Conservation (phyloP, 2,329 filamentous ascomycete species). For the Aspergillus uvarum region DNA sequence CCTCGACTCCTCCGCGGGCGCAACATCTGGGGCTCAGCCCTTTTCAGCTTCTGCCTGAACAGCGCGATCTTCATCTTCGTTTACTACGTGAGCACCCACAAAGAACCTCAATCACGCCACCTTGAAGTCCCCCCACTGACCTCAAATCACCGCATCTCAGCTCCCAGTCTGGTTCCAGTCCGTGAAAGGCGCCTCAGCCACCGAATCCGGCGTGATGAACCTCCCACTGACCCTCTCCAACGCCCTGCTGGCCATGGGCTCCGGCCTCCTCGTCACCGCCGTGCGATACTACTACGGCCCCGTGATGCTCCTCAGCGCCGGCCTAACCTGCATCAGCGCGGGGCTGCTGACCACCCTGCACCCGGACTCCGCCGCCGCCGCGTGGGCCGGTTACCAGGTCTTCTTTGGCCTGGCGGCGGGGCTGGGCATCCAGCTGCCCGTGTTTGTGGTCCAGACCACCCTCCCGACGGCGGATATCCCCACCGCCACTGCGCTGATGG, state of each 20-base stretch:
- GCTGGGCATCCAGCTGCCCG: slow-evolving; percentile 6
- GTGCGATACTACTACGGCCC: slow-evolving; percentile 9
- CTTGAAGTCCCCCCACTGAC: not conserved
- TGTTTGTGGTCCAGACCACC: slow-evolving; percentile 8
- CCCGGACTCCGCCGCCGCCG: not conserved
- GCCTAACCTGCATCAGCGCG: slow-evolving; percentile 6
- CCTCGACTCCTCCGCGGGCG: slow-evolving; percentile 10
- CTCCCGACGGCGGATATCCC: not conserved
- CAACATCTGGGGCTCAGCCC: slow-evolving; percentile 1
- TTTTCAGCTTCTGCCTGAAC: slow-evolving; percentile 7
- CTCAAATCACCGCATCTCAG: not conserved
- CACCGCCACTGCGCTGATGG: not conserved
- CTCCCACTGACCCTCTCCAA: slow-evolving; percentile 16
- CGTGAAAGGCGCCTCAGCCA: slow-evolving; percentile 11
- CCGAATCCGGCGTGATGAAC: slow-evolving; percentile 16
- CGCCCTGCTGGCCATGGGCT: slow-evolving; percentile 3
- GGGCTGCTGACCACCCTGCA: slow-evolving; percentile 12
- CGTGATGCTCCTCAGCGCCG: slow-evolving; percentile 11
- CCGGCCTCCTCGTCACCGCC: slow-evolving; percentile 8
- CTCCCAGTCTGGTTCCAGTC: slow-evolving; percentile 22
- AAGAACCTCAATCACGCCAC: not conserved
- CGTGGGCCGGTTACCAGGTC: slow-evolving; percentile 10
- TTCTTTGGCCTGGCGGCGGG: slow-evolving; percentile 10
- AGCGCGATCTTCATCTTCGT: slow-evolving; percentile 13
- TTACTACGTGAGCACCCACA: slow-evolving; percentile 11